Evolutionary conservation across 306 rosid species (phyloP).

Genomic region (Rubus parviflorus): DNA sequence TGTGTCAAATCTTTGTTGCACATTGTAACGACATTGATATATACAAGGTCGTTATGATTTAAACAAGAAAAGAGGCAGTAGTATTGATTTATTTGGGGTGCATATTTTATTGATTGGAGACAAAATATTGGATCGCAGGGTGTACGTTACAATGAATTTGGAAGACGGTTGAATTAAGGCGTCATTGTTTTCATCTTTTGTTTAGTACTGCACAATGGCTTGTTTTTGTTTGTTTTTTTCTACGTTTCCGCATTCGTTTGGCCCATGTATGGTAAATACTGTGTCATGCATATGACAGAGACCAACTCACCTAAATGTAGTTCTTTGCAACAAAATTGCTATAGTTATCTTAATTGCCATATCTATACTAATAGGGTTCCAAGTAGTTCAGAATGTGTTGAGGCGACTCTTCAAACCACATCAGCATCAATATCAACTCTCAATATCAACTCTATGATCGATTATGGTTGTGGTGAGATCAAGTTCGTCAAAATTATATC

Average conservation of each 20-base stretch:
- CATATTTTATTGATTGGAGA: constrained; percentile 8
- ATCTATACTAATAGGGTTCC: no score
- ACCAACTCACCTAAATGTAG: no score
- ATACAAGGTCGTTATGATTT: constrained; percentile 8
- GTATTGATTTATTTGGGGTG: not conserved
- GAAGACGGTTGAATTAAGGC: not conserved
- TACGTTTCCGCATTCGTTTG: not conserved
- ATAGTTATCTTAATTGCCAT: no score
- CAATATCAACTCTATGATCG: no score
- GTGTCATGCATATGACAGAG: not conserved
- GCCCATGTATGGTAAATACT: not conserved
- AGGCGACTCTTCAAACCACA: no score
- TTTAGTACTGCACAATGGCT: not conserved
- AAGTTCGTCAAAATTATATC: no score
- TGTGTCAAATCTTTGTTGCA: not conserved
- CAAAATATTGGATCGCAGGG: not conserved
- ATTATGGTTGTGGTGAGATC: no score
- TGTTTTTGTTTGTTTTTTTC: no score
- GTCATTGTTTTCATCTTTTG: not conserved
- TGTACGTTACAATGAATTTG: constrained; percentile 8
- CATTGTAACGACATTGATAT: not conserved
- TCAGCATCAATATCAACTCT: no score
- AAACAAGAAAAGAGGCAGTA: not conserved
- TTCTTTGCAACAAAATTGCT: no score
- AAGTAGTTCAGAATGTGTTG: no score